Base-by-base conservation (phyloP, 805 yeast species). In the Kurtzmaniella fragi region DNA sequence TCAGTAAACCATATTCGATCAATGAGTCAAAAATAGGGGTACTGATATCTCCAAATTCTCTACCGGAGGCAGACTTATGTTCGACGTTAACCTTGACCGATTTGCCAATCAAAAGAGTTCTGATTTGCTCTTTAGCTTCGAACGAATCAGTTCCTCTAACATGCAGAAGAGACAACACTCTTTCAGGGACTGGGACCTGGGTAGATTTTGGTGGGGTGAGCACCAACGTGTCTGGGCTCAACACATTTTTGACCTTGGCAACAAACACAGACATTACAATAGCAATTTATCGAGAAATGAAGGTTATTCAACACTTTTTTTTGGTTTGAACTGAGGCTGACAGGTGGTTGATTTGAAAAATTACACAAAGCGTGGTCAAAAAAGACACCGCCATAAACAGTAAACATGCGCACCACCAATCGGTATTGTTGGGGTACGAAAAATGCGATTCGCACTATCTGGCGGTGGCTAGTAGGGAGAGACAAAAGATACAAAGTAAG, bases 41-140 rank as follows among this genome's bases (percentile, higher is more conserved):
- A 33, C 74, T 70, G 17, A 82, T 57, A 54, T 84, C 89, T 17
- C 91, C 93, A 54, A 80, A 84, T 49, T 82, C 89, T 45, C 83
- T 71, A 10, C 75, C 78, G 26, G 57, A 41, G 14, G 76, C 71
- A 40, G 64, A 64, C 48, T 77, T 73, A 62, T 77, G 79, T 31
- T 74, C 50, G 20, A 82, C 78, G 52, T 68, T 66, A 56, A 81
- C 82, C 49, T 72, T 73, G 57, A 84, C 67, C 26, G 64, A 73
- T 57, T 82, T 82, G 17, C 89, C 89, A 29, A 85, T 71, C 14
- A 82, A 61, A 46, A 83, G 67, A 6, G 66, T 65, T 43, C 95
- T 71, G 42, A 84, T 65, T 41, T 62, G 61, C 57, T 84, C 91
- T 48, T 82, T 75, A 28, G 84, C 62, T 48, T 74, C 78, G 49